phyloP scores from a whole-genome alignment of 116 monocot species.

The Thalassia testudinum region DNA sequence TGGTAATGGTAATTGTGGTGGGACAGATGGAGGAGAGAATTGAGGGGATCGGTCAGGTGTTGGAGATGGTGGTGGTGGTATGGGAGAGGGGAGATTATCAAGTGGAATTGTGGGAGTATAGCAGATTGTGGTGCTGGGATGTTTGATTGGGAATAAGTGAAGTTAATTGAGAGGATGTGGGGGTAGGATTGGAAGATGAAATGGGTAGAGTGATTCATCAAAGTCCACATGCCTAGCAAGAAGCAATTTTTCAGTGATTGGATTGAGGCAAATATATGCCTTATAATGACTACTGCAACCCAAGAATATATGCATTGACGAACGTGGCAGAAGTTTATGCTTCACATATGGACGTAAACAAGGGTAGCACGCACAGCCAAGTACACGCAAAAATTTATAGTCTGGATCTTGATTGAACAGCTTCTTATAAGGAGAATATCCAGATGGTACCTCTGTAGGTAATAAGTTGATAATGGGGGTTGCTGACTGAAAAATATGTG shows the following conservation, averaged over 20 bases:
- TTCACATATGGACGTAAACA: neutral
- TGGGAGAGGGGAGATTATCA: neutral
- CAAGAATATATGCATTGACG: neutral
- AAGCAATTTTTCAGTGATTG: no score
- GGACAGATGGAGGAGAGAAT: neutral
- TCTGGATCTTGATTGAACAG: neutral
- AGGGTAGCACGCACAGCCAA: conserved; percentile 6
- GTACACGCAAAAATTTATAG: neutral
- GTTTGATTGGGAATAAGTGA: neutral
- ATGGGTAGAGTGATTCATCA: no score
- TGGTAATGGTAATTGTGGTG: no score
- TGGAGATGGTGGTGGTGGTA: neutral
- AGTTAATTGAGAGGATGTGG: neutral
- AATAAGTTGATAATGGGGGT: neutral
- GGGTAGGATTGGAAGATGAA: neutral
- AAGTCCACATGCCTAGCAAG: no score
- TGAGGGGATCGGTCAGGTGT: neutral
- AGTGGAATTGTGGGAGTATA: neutral
- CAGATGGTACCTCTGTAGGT: neutral
- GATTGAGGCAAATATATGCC: neutral
- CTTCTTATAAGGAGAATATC: neutral
- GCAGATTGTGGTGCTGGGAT: neutral
- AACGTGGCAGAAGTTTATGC: neutral
- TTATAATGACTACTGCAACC: neutral
- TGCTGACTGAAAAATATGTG: neutral